These are phyloP conservation scores for Saksenaea vasiformis DNA, from an alignment of 371 early-diverging fungal genomes.

Conservation along the genomic window DNA sequence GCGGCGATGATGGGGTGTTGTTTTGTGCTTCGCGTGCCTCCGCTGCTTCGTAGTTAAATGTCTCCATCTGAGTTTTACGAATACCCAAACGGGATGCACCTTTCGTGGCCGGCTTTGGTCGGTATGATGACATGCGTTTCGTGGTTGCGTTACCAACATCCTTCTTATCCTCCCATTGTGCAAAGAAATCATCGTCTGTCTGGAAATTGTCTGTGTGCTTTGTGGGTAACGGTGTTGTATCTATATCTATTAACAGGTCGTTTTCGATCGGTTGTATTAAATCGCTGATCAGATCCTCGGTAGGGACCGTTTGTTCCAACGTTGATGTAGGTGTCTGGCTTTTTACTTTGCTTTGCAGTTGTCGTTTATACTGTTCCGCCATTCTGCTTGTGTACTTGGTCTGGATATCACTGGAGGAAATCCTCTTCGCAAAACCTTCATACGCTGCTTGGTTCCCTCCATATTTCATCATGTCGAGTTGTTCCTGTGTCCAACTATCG, in stretches of 20 bases:
- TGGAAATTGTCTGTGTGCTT: background rate
- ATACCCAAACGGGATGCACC: slow-evolving; percentile 5
- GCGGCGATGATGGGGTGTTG: background rate
- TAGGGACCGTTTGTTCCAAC: background rate
- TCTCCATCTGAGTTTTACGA: slow-evolving; percentile 12
- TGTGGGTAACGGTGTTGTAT: background rate
- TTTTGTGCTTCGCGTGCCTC: slow-evolving; percentile 80
- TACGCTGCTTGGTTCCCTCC: slow-evolving; percentile 80
- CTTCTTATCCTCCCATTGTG: slow-evolving; percentile 17
- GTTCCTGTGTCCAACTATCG: slow-evolving; percentile 90
- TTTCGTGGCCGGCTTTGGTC: background rate
- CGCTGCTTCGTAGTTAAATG: slow-evolving; percentile 82
- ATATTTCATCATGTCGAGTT: slow-evolving; percentile 86
- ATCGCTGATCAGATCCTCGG: background rate
- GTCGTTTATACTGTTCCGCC: slow-evolving; percentile 81
- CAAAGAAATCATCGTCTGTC: slow-evolving; percentile 21
- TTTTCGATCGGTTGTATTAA: background rate
- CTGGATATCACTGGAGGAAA: slow-evolving; percentile 67
- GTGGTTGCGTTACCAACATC: background rate
- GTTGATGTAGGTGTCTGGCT: slow-evolving; percentile 38
- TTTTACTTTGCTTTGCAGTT: slow-evolving; percentile 63
- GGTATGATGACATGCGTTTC: slow-evolving; percentile 2
- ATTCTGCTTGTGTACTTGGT: slow-evolving; percentile 78
- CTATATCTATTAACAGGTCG: slow-evolving; percentile 12
- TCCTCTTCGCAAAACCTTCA: slow-evolving; percentile 73